These are phyloP conservation scores for Myotisia sp. DNA, from an alignment of 2,329 filamentous ascomycete genomes.

Conservation along the genomic window DNA sequence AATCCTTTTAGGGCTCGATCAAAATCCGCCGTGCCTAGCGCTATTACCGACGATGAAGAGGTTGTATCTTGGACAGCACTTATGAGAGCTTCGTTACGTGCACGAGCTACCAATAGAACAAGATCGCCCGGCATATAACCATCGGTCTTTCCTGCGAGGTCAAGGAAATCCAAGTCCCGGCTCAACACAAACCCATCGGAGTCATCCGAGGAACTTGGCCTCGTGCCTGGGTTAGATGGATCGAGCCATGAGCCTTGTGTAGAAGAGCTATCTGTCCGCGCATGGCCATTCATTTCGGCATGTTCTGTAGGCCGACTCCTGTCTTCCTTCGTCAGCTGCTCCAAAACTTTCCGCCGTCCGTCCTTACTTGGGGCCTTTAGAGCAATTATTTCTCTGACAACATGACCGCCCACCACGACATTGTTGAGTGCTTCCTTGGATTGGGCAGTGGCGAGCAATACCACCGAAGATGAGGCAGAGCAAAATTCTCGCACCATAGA, in stretches of 20 bases:
- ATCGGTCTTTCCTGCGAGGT: conserved; percentile 85
- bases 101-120: conserved; percentile 68
- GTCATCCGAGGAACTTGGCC: conserved; percentile 29
- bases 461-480: conserved; percentile 61
- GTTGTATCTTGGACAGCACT: conserved; percentile 51
- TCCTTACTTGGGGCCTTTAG: conserved; percentile 90
- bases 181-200: conserved; percentile 57
- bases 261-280: conserved; percentile 22
- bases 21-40: conserved; percentile 62
- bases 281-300: conserved; percentile 20
- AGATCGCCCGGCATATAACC: conserved; percentile 97
- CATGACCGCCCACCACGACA: conserved; percentile 76
- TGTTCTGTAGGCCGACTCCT: conserved; percentile 26
- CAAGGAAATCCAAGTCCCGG: conserved; percentile 70
- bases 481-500: conserved; percentile 75
- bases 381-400: conserved; percentile 79
- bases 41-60: conserved; percentile 41
- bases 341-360: conserved; percentile 65
- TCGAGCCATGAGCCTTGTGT: conserved; percentile 61
- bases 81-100: conserved; percentile 84
- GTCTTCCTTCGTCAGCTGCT: conserved; percentile 51
- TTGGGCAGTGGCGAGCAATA: conserved; percentile 79
- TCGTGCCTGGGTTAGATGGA: conserved; percentile 45
- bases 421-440: conserved; percentile 87
- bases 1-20: conserved; percentile 76